Base-by-base conservation (phyloP, 441 rosid genomes). In the Arabidopsis hybrid region DNA sequence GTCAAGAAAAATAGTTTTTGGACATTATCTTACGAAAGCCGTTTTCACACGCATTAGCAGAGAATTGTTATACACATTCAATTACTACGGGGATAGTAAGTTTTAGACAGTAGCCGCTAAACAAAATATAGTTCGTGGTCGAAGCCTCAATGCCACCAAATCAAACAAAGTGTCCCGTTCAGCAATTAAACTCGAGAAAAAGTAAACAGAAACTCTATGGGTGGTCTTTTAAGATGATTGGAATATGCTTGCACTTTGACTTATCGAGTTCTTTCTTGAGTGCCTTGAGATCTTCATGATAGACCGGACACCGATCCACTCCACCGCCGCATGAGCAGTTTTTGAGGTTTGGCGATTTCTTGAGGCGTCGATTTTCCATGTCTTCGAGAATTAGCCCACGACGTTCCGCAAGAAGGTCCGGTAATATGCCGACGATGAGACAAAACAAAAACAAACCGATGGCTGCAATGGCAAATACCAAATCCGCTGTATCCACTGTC, bases 271-370 rank as follows among this genome's bases (percentile, higher is more conserved):
- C 64, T 11, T 59, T 59, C 46, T 38, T 5, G 6, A 59, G 64
- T 59, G 31, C 32, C 46, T 59, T 59, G 46, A 59, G 13, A 59
- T 59, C 46, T 14, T 59, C n/a, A 38, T 18, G 42, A 38, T 59
- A 59, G 16, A 11, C 43, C 14, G 9, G n/a, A 38, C 64, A 59
- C 9, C 46, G 46, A 17, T 5, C 31, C 29, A 14, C 62, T 58
- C 62, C 43, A 1, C 29, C n/a, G 7, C 46, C 9, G 14, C 14
- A 59, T 38, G 18, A 16, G 8, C 63, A 59, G 63, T 38, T 38
- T 59, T 18, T 36, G 46, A 5, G 45, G 61, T 35, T 18, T 35
- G 42, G 7, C 6, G 47, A 12, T 13, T 43, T 43, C 47, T 43
- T 43, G 47, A 13, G 29, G 29, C 61, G 40, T 50, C 13, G 29